Base-by-base conservation (phyloP, 768 basidiomycete species). In the Dentipellis sp. region DNA sequence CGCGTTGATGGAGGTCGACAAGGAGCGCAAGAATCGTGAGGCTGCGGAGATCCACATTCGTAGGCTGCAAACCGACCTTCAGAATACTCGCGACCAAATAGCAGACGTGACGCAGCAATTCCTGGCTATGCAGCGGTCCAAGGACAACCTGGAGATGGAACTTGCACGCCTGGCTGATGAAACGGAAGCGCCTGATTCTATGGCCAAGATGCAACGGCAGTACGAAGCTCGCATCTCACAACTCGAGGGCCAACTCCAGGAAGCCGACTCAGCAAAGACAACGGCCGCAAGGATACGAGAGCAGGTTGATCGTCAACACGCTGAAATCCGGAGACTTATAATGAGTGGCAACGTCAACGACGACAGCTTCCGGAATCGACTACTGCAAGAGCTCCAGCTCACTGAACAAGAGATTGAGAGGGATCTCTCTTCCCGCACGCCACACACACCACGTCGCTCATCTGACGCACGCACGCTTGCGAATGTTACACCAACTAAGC, bases 291-390 rank as follows among this genome's bases (percentile, higher is more conserved):
- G 75, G 59, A 82, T 87, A 61, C 79, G 76, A 61, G 80, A 81
- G 38, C 80, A 77, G 48, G 77, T 88, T 34, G 81, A 82, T 61
- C 77, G 76, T 14, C 85, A 88, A 54, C 86, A 87, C 63, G 77
- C 78, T n/a, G 86, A 89, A 58, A 78, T 89, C 42, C 80, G 85
- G 4, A 74, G 79, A n/a, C 72, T 88, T 21, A 78, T 88, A 54
- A 73, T 79, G 70, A 73, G 73, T 47, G 78, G 75, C 51, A 75
- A 75, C 10, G 78, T 83, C 9, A 74, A 76, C 38, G 86, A 87
- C 58, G 77, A 78, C 36, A 71, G 75, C 4, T 83, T 88, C 74
- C 81, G 84, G 51, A 71, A 76, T 19, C 77, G 79, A 16, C 69
- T 89, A 5, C 70, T 88, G 21, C 77, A 75, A 34, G 84, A 88